Evolutionary conservation across 352 stramenopile species (phyloP), one percentile per base, ranked within the genome.

Genomic region (Globisporangium cystogenes): DNA sequence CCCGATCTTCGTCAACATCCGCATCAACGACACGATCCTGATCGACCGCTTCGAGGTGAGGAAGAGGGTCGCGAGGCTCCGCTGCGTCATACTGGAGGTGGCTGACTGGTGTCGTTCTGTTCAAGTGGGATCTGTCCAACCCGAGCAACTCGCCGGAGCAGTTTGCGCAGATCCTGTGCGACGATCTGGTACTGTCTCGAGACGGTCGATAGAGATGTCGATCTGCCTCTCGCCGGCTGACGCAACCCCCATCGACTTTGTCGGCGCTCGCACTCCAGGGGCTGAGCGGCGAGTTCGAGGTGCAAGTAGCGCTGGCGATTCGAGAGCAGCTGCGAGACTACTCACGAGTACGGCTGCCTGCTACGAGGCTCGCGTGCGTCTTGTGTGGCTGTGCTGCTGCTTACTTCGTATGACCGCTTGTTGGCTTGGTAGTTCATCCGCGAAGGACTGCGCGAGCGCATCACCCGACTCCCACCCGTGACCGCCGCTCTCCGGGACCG

Each of bases 1-100:
- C 40, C 82, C 78, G 23, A 90, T 92, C 39, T 87, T 75, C 55
- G 85, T 92, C 63, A 92, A 92, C 57, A 62, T 92, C 43, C 78
- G 82, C 33, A 64, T 92, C 40, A 84, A 87, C 59, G 82, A 92
- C 60, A 90, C 82, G 36, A 75, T 92, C 49, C 75, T 89, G 36
- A 84, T 87, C 55, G 82, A 92, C 51, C 70, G 76, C 39, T 92
- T 92, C 60, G 82, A 92, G 62, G 68, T 77, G 31, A 18, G 64
- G 45, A 11, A 15, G 5, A 15, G 12, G 3, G 41, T 33, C 23
- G 12, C 15, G 14, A 21, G 1, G 16, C 46, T 24, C 4, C n/a
- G 12, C 14, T 39, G 33, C 14, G 33, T 12, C 33, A 5, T n/a
- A 11, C 5, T 18, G 12, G 27, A 6, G 18, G 40, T 16, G 14